Base-by-base conservation (phyloP, 2,329 filamentous ascomycete species). In the Tolypocladium paradoxum region DNA sequence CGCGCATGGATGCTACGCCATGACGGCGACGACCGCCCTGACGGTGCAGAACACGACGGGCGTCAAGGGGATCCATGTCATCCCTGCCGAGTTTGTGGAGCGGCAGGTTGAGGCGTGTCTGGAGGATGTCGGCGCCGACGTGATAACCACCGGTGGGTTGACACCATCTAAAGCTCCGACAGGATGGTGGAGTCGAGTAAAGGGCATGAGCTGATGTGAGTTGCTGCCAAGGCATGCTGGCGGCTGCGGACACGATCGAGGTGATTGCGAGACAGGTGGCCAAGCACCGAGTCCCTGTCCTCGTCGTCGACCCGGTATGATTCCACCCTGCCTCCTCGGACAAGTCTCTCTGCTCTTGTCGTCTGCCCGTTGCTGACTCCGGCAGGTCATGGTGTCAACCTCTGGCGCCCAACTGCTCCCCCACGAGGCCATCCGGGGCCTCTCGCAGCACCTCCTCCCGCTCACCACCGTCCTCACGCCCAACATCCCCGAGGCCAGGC, bases 41-140 rank as follows among this genome's bases (percentile, higher is more conserved):
- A 99, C 93, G n/a, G 91, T 90, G 18, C 93, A 97, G 66, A 96
- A 97, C 70, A 99, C 93, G 0, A 77, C 81, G 51, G 90, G 90
- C 5, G 90, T 97, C 16, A 76, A 83, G 56, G 89, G 79, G 58
- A 89, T 97, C 50, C 89, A 96, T 64, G 73, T 86, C 53, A 81
- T 88, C 8, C 92, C 92, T 0, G 75, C 88, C 0, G 76, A 77
- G 5, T 96, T 97, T 68, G 82, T 96, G 27, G 76, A 76, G 58
- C 88, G 88, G 73, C 89, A 95, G 70, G 90, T 97, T 55, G 85
- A 92, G 70, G 86, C 88, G 27, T 89, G 87, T 35, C 76, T 95
- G 49, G 83, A 84, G 46, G 93, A 97, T 71, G 81, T 97, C 56
- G 87, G 86, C 3, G 84, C 88, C 3, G 90, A 96, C 74, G 90